Evolutionary conservation across 345 rosid species (phyloP).

Genomic region (Acer yangbiense): DNA sequence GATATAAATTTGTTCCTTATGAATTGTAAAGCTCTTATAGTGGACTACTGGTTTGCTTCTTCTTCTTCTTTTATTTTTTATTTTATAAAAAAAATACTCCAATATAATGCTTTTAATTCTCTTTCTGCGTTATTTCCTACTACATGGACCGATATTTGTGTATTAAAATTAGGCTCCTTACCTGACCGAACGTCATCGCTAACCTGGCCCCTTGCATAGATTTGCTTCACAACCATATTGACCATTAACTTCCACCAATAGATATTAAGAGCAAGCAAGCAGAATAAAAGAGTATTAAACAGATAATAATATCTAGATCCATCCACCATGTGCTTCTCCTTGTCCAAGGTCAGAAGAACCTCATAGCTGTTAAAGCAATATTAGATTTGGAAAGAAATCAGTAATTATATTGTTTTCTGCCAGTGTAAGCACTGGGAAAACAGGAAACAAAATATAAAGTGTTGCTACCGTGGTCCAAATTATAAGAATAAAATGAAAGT

Average conservation of each 20-base stretch:
- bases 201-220: conserved; percentile 60
- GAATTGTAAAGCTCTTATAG: not conserved
- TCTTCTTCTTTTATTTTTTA: not conserved
- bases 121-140: not conserved
- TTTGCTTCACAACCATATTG: conserved; percentile 61
- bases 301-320: conserved; percentile 65
- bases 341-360: conserved; percentile 52
- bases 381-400: not conserved
- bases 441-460: not conserved
- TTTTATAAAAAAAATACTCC: not conserved
- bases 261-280: conserved; percentile 61
- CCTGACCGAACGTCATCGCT: conserved; percentile 78
- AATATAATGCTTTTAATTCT: not conserved
- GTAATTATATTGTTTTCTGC: not conserved
- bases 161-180: conserved; percentile 26
- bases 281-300: conserved; percentile 77
- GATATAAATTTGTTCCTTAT: too few species aligned
- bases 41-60: not conserved
- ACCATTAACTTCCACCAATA: conserved; percentile 81
- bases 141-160: not conserved
- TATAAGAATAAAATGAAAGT: not conserved
- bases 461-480: not conserved
- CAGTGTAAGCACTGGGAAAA: not conserved
- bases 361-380: conserved; percentile 57
- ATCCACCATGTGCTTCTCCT: conserved; percentile 43